These are phyloP conservation scores for Neurospora sp. DNA, from an alignment of 495 filamentous ascomycete genomes.

Conservation along the genomic window DNA sequence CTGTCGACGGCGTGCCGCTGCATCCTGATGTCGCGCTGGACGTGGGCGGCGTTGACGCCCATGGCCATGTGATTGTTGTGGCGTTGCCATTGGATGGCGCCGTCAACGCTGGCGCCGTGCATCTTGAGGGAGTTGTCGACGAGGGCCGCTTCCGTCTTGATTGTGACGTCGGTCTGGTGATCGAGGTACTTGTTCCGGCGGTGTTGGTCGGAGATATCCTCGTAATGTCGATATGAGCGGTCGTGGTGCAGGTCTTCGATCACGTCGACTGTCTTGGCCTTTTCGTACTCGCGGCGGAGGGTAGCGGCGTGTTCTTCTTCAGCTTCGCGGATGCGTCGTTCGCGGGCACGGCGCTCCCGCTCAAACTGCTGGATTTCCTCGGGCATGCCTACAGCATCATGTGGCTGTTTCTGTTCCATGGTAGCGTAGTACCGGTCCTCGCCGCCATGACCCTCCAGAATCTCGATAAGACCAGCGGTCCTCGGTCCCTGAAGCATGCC, in stretches of 20 bases:
- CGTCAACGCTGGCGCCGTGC: conserved; percentile 7
- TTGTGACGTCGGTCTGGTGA: conserved; percentile 8
- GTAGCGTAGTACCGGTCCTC: conserved; percentile 32
- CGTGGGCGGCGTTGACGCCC: conserved; percentile 1
- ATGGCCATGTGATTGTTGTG: conserved; percentile 12
- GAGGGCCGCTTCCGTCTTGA: conserved; percentile 9
- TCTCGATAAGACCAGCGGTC: conserved; percentile 7
- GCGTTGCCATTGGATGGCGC: conserved; percentile 8
- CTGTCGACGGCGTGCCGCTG: not conserved
- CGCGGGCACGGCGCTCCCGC: conserved; percentile 22
- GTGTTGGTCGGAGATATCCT: conserved; percentile 10
- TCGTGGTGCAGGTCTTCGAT: conserved; percentile 5
- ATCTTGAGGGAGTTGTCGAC: conserved; percentile 10
- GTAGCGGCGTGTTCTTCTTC: conserved; percentile 21
- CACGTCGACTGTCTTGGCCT: conserved; percentile 16
- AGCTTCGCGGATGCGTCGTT: conserved; percentile 15
- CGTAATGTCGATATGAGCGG: conserved; percentile 7
- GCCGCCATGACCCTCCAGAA: conserved; percentile 26
- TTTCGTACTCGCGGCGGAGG: conserved; percentile 23
- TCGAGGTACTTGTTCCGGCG: conserved; percentile 8
- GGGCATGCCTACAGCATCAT: conserved; percentile 28
- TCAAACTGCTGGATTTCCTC: conserved; percentile 27
- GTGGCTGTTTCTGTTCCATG: conserved; percentile 24
- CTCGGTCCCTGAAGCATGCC: conserved; percentile 19
- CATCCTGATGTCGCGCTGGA: not conserved